Evolutionary conservation across 176 grass and related monocot genomes (phyloP), one percentile per base, ranked within the genome.

Genomic region (Tuctoria greenei): DNA sequence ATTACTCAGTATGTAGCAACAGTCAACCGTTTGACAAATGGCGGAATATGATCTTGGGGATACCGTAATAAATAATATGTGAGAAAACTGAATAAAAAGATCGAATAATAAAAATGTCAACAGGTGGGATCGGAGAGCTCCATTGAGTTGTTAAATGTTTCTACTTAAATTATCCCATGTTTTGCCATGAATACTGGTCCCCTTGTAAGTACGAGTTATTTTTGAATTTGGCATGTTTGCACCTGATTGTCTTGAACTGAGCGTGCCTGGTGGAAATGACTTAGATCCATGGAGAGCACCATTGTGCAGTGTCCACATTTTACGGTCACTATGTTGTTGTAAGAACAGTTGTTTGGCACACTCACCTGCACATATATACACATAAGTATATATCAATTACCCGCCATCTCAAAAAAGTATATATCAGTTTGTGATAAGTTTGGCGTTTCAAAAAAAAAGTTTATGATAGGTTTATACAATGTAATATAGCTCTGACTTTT

Each of bases 221-320:
- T 57, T 57, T 4, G 10, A 57, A 57, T 24, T 58, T 26, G 23
- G 4, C 21, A 58, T 58, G 36, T 44, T 55, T 61, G 44, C 51
- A 97, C 93, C 93, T 97, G 93, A 11, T 84, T 76, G 36, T 93
- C 88, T 87, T 90, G 87, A 86, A 78, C 59, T 46, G 85, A 55
- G 13, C 75, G 64, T 64, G 86, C 59, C 76, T 92, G 89, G 51
- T 88, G 84, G 38, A 86, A 86, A 41, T 77, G 59, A 46, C 86
- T 92, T 40, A 98, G 85, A 49, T 92, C 93, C 80, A 98, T 90
- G 4, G 89, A 92, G 39, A 98, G 84, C 69, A 98, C 84, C 83
- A 86, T 90, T 70, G 86, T 84, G 65, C 95, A 98, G 86, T 94
- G 95, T 12, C 95, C 95, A 60, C 95, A 98, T 81, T 89, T 88